These are phyloP conservation scores for Dendrobium catenatum DNA, from an alignment of 106 monocot species.

Conservation along the genomic window DNA sequence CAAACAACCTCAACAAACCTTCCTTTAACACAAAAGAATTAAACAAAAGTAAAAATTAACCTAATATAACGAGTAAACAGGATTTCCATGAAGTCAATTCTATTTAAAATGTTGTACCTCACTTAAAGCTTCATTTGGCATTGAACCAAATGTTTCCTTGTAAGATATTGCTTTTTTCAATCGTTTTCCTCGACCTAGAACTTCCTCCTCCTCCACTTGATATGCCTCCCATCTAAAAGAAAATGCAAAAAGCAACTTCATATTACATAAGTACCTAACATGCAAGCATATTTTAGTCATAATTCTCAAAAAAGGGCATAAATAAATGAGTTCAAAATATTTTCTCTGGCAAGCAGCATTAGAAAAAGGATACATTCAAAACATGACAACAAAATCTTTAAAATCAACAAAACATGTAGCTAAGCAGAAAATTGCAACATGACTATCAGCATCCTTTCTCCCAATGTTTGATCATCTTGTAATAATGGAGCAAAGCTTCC, in stretches of 20 bases:
- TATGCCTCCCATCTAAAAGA: conserved; percentile 75
- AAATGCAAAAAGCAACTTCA: neutral
- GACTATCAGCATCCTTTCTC: neutral
- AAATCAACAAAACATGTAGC: neutral
- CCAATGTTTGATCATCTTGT: neutral
- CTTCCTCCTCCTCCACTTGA: conserved; percentile 87
- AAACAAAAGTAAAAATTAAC: neutral
- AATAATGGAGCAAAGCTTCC: neutral
- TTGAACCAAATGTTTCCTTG: conserved; percentile 69
- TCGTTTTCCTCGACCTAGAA: conserved; percentile 93
- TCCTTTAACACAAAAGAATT: neutral
- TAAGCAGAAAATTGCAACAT: neutral
- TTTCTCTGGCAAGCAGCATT: neutral
- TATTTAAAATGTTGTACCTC: conserved; percentile 47
- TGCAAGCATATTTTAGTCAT: too few relatives aligned
- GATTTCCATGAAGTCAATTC: neutral
- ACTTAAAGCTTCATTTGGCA: conserved; percentile 67
- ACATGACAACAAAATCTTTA: neutral
- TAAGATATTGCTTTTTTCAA: conserved; percentile 92
- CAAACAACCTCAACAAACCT: neutral
- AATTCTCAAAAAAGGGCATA: neutral
- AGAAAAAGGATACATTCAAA: neutral
- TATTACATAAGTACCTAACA: neutral
- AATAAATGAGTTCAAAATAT: neutral
- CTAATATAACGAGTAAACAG: neutral